phyloP scores from a whole-genome alignment of 805 yeast genomes.

The Barnettozyma wickerhamii region DNA sequence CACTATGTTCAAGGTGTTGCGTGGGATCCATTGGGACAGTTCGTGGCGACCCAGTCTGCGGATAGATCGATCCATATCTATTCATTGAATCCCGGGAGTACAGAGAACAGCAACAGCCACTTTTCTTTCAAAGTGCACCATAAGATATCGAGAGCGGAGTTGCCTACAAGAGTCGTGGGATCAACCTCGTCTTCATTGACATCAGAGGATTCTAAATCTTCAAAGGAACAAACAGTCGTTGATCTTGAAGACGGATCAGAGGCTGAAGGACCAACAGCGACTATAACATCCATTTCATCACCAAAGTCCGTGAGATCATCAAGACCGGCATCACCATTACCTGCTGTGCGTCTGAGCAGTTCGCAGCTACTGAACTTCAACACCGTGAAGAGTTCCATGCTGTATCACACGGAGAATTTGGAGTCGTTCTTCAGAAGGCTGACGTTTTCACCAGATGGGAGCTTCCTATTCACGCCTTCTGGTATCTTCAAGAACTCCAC shows the following conservation, averaged over 20 bases:
- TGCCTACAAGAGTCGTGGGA: slow-evolving; percentile 34
- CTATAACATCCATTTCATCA: slow-evolving; percentile 30
- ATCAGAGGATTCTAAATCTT: not conserved
- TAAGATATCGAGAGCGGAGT: slow-evolving; percentile 53
- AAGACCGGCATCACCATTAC: slow-evolving; percentile 31
- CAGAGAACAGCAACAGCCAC: slow-evolving; percentile 18
- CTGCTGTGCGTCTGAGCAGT: slow-evolving; percentile 36
- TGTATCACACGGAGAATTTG: slow-evolving; percentile 82
- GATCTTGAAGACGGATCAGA: not conserved
- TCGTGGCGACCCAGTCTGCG: slow-evolving; percentile 81
- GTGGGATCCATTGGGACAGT: slow-evolving; percentile 88
- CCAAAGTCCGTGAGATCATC: slow-evolving; percentile 4
- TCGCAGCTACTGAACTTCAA: slow-evolving; percentile 26
- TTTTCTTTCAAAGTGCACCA: slow-evolving; percentile 39
- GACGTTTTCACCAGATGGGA: slow-evolving; percentile 88
- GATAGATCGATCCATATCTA: slow-evolving; percentile 82
- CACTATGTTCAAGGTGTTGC: slow-evolving; percentile 95
- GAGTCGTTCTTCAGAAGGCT: slow-evolving; percentile 88
- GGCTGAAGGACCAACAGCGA: slow-evolving; percentile 19
- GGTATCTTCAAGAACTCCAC: slow-evolving; percentile 56
- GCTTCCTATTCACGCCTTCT: slow-evolving; percentile 69
- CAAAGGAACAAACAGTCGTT: not conserved
- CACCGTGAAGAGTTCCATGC: slow-evolving; percentile 33
- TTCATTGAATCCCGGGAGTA: slow-evolving; percentile 28
- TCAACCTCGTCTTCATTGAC: not conserved